Base-by-base conservation (phyloP, 2,329 filamentous ascomycete genomes). In the Phialemonium atrogriseum region DNA sequence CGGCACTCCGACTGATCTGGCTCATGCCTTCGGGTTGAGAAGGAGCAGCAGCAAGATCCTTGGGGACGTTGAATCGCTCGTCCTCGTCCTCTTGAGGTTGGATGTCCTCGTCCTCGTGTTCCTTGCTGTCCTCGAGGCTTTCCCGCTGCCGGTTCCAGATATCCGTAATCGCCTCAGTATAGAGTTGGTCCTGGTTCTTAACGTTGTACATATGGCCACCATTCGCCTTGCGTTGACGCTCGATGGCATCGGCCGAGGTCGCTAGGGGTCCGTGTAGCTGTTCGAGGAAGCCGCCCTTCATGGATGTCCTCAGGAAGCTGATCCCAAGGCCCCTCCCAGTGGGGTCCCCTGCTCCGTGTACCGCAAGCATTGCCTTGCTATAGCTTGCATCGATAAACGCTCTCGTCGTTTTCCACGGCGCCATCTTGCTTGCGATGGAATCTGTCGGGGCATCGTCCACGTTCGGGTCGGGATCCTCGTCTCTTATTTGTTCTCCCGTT, bases 181-280 rank as follows among this genome's bases (percentile, higher is more conserved):
- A 98, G 47, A 86, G 83, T 40, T 77, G 80, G 50, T 96, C 86
- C 55, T 98, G 91, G 44, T 84, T 80, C 51, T 89, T 91, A 38
- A 98, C 91, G 42, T 98, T 98, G 64, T 98, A 98, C 45, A 85
- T 88, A 58, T 98, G 91, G 0, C 91, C 91, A 34, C 87, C 87
- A 42, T 91, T 89, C 11, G 84, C 84, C 51, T 88, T 84, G 41
- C 91, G 77, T 53, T 88, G 85, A 39, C 88, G 83, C 48, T 86
- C 83, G 39, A 88, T 84, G 49, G 85, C 88, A 54, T 94, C 86
- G 13, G 86, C 87, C 8, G 75, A 77, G 3, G 75, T 79, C 7
- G 75, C 72, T 23, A 74, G 58, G 3, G 76, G 74, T 3, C 76
- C 76, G 37, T 59, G 73, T 16, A 93, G 74, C 13, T 87, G 82